phyloP scores from a whole-genome alignment of 495 filamentous ascomycete species.

The Parathielavia appendiculata region DNA sequence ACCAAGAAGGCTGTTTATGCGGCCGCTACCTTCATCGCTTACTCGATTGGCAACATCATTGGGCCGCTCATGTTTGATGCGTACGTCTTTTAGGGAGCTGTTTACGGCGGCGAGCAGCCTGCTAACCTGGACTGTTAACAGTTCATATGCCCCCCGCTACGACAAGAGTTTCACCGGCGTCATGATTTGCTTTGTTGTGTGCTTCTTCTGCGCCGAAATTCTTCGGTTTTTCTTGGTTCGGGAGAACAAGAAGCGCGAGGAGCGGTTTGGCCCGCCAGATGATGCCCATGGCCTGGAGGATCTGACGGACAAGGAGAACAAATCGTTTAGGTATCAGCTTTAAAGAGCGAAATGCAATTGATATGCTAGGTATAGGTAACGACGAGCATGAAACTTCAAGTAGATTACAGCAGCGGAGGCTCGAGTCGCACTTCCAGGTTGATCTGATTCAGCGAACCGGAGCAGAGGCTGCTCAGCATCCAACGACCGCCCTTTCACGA shows the following conservation, averaged over 20 bases:
- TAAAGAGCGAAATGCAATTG: background rate
- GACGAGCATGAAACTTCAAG: no score
- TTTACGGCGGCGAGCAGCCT: no score
- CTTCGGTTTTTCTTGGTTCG: slow-evolving; percentile 1
- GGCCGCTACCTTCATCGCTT: slow-evolving; percentile 6
- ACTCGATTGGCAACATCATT: slow-evolving; percentile 11
- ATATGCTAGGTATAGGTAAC: no score
- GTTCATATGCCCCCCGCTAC: slow-evolving; percentile 12
- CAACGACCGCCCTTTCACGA: no score
- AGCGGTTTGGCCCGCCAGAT: background rate
- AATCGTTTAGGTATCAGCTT: slow-evolving; percentile 10
- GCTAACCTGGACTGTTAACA: background rate
- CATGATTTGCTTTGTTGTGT: slow-evolving; percentile 9
- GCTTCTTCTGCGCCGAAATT: slow-evolving; percentile 2
- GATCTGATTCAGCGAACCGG: no score
- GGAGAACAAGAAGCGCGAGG: slow-evolving; percentile 8
- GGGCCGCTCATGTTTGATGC: slow-evolving; percentile 12
- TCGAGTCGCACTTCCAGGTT: no score
- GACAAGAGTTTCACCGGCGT: slow-evolving; percentile 7
- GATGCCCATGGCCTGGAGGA: slow-evolving; percentile 5
- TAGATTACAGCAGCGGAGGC: background rate
- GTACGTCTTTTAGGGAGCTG: background rate
- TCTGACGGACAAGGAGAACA: slow-evolving; percentile 8
- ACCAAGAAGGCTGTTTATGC: slow-evolving; percentile 15
- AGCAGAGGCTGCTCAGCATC: no score